Percentiles rank a stretch among this genome's conserved stretches.
These are phyloP conservation scores for Patellifolia procumbens DNA, from an alignment of 179 eudicot species.

Conservation along the genomic window DNA sequence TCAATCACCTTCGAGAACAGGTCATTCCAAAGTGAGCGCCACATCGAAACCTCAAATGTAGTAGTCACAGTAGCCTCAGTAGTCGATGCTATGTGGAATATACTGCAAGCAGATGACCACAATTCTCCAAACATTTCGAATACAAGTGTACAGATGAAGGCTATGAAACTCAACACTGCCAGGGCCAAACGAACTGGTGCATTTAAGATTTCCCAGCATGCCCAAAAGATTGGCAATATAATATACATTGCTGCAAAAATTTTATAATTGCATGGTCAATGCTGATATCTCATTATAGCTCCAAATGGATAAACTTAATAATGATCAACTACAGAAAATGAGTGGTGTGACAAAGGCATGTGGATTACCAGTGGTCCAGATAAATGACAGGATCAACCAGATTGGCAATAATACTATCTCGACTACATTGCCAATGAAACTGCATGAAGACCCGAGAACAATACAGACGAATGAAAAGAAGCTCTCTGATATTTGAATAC, in stretches of 20 bases:
- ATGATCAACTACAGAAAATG: conserved; percentile 3
- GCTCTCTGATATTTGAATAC: conserved; percentile 40
- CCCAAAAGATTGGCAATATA: conserved; percentile 75
- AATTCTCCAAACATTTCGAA: conserved; percentile 51
- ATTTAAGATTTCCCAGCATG: conserved; percentile 62
- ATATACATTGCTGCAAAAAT: conserved; percentile 56
- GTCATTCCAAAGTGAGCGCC: conserved; percentile 95
- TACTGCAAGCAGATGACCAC: conserved; percentile 52
- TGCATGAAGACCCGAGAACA: conserved; percentile 51
- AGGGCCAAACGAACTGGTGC: conserved; percentile 73
- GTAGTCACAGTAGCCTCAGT: conserved; percentile 71
- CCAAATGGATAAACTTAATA: conserved; percentile 2
- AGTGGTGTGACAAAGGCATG: conserved; percentile 9
- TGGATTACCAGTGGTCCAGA: conserved; percentile 74
- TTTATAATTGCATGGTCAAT: conserved; percentile 15
- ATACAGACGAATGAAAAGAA: conserved; percentile 52
- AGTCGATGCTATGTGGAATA: conserved; percentile 57
- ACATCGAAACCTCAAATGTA: conserved; percentile 67
- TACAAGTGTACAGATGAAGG: conserved; percentile 36
- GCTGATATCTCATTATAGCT: neutral
- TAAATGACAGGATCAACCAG: conserved; percentile 56
- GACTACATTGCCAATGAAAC: conserved; percentile 48
- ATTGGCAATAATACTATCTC: conserved; percentile 69
- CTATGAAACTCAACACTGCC: conserved; percentile 48
- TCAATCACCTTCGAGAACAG: conserved; percentile 77